phyloP scores from a whole-genome alignment of 2,329 filamentous ascomycete species.

The Chalara sp. region DNA sequence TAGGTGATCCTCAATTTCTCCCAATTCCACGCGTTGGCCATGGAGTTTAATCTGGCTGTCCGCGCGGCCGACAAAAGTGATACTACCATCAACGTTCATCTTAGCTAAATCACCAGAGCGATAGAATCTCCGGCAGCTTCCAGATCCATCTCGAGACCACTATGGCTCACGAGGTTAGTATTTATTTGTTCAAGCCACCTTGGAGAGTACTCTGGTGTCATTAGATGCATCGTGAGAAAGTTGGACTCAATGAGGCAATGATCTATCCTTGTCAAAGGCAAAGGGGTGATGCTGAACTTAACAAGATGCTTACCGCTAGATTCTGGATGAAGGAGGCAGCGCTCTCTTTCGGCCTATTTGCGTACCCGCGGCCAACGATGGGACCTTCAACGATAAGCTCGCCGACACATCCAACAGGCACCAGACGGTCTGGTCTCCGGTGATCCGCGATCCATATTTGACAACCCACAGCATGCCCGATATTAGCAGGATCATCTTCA shows the following conservation, averaged over 20 bases:
- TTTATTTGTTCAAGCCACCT: too few relatives aligned
- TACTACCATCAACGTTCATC: constrained; percentile 40
- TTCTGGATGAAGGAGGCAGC: constrained; percentile 48
- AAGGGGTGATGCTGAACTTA: too few relatives aligned
- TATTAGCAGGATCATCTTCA: background rate
- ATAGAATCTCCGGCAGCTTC: constrained; percentile 41
- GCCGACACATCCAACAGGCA: constrained; percentile 11
- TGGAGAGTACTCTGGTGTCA: background rate
- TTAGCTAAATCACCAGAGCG: constrained; percentile 52
- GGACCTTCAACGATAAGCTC: constrained; percentile 33
- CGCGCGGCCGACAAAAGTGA: constrained; percentile 55
- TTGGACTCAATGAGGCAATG: constrained; percentile 33
- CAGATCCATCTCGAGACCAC: constrained; percentile 19
- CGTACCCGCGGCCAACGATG: constrained; percentile 52
- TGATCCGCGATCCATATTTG: constrained; percentile 29
- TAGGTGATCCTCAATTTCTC: constrained; percentile 32
- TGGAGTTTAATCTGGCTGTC: constrained; percentile 60
- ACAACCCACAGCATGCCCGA: background rate
- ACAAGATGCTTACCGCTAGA: constrained; percentile 25
- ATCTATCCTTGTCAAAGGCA: too few relatives aligned
- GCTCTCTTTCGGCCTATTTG: constrained; percentile 50
- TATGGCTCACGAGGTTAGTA: too few relatives aligned
- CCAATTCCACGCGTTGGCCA: constrained; percentile 57
- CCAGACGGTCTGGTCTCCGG: constrained; percentile 3
- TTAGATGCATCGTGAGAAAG: constrained; percentile 20